These are phyloP conservation scores for Taiozyma sp. DNA, from an alignment of 1,139 yeast genomes.

Conservation along the genomic window DNA sequence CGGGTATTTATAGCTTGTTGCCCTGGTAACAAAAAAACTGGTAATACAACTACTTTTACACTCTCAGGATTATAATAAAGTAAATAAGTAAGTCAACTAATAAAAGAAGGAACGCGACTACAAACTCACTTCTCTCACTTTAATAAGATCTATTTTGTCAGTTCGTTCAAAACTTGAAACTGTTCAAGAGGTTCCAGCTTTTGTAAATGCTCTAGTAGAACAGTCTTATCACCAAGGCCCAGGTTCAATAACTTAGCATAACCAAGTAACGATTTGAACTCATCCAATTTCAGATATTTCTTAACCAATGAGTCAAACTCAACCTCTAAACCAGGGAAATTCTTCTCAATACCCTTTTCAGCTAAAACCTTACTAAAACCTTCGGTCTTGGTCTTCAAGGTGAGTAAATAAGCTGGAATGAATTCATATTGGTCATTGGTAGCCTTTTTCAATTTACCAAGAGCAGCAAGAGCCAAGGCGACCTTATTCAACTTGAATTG, in stretches of 20 bases:
- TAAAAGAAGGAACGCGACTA: neutral
- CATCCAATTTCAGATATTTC: slow-evolving; percentile 9
- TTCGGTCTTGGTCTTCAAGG: slow-evolving; percentile 17
- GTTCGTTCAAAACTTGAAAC: slow-evolving; percentile 4
- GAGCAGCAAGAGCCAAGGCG: slow-evolving; percentile 40
- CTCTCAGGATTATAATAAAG: neutral
- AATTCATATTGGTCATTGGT: slow-evolving; percentile 15
- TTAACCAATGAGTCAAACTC: slow-evolving; percentile 12
- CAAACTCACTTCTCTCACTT: neutral
- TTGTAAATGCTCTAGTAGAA: slow-evolving; percentile 8
- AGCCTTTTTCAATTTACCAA: slow-evolving; percentile 28
- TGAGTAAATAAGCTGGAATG: slow-evolving; percentile 15
- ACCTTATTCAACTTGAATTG: slow-evolving; percentile 40
- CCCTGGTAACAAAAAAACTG: neutral
- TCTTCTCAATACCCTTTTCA: slow-evolving; percentile 29
- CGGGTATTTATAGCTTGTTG: neutral
- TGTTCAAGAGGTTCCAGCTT: slow-evolving; percentile 18
- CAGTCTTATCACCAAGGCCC: slow-evolving; percentile 9
- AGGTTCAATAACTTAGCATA: slow-evolving; percentile 13
- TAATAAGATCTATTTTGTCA: neutral
- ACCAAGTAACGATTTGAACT: slow-evolving; percentile 13
- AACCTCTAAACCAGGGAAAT: slow-evolving; percentile 20
- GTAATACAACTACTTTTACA: too few species aligned
- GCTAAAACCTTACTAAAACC: slow-evolving; percentile 32
- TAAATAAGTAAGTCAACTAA: neutral